Base-by-base conservation (phyloP, 2,329 filamentous ascomycete species). In the Dactylellina parvicollis region DNA sequence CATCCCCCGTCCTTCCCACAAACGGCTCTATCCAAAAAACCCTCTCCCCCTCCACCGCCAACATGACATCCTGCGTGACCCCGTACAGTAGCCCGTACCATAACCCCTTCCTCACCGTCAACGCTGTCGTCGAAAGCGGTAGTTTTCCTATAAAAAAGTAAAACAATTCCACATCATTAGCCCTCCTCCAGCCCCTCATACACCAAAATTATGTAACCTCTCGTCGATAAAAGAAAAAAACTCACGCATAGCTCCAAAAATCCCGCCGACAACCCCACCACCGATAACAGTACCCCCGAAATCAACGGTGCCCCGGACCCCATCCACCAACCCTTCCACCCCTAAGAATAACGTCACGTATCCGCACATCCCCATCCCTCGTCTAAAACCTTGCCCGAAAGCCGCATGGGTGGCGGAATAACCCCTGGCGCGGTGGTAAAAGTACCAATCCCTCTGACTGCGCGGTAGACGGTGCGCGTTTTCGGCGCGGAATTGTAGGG, bases 371-470 rank as follows among this genome's bases (percentile, higher is more conserved):
- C 75, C 76, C 20, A 74, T 28, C 16, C 72, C 60, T 26, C 71
- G 59, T 81, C 97, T 93, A 55, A 89, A 64, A 0, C 92, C 95
- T 78, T 96, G 92, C 57, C 87, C 87, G 16, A 96, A 83, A 0
- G 90, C 94, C 4, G 90, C 91, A 20, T 90, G 85, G 78, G 91
- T 89, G 56, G 90, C 86, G 78, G 92, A 88, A 83, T 99, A 98
- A 81, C 96, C 98, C 82, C 98, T 98, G 80, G 88, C 92, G 82
- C 97, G 97, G 84, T 98, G 94, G 81, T 99, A 99, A n/a, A 98
- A 86, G 80, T 94, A 99, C 95, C 95, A 99, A 16, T 92, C 94
- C 1, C 89, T 87, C 24, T 91, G 89, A 0, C 89, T 89, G 2
- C 87, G 88, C 18, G 95, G 95, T 75, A 97, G 88, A 76, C 94